Conservation (phyloP, 768 basidiomycete species). For the Porphyrellus cyaneotinctus region DNA sequence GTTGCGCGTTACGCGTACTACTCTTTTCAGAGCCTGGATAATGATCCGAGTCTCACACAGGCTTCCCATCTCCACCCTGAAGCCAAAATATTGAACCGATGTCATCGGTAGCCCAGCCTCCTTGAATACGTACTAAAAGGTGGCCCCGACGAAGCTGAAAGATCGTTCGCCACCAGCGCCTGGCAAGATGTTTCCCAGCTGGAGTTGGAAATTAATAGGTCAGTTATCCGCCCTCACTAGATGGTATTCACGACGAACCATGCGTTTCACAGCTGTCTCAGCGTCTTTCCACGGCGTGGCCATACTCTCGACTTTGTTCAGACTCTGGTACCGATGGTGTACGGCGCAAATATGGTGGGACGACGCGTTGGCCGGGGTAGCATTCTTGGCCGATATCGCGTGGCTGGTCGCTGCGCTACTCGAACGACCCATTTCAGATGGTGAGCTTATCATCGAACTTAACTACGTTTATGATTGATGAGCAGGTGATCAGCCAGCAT, state of each 20-base stretch:
- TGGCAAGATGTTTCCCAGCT: slow-evolving; percentile 14
- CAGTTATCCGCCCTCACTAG: neutral
- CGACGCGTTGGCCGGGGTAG: slow-evolving; percentile 19
- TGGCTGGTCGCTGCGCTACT: slow-evolving; percentile 5
- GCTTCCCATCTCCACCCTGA: neutral
- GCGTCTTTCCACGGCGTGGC: slow-evolving; percentile 20
- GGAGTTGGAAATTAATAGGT: slow-evolving; percentile 15
- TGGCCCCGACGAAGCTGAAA: neutral
- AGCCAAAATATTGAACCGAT: neutral
- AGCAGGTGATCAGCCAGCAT: neutral
- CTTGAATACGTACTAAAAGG: neutral
- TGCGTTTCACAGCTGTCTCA: slow-evolving; percentile 5
- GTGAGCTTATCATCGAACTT: slow-evolving; percentile 1
- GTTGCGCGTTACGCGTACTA: no score
- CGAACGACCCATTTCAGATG: slow-evolving; percentile 3
- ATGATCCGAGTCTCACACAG: neutral
- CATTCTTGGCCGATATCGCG: slow-evolving; percentile 11
- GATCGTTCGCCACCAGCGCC: neutral
- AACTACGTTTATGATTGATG: neutral
- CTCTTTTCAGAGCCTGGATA: no score
- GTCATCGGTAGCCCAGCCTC: neutral
- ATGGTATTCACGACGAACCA: slow-evolving; percentile 1
- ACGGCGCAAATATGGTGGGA: slow-evolving; percentile 25
- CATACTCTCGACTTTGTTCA: slow-evolving; percentile 21
- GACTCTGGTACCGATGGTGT: slow-evolving; percentile 21